These are phyloP conservation scores for Phaffia rhodozyma DNA, from an alignment of 1,284 basidiomycete species.

Conservation along the genomic window DNA sequence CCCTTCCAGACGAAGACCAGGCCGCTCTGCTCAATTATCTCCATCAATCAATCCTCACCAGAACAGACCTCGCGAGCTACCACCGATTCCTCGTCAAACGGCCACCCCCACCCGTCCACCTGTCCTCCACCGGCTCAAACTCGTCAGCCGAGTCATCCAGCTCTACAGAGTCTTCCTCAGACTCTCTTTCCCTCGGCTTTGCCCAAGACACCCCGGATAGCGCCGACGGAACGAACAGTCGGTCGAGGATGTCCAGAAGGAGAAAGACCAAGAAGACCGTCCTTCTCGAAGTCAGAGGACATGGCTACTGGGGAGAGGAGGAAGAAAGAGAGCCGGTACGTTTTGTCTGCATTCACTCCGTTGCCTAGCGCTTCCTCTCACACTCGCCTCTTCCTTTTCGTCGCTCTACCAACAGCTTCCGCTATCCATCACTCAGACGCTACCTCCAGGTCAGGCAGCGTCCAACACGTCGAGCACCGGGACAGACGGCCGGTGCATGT, in stretches of 20 bases:
- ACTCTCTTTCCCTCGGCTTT: background rate
- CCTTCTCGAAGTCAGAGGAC: slow-evolving; percentile 22
- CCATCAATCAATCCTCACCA: slow-evolving; percentile 13
- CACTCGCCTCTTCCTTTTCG: background rate
- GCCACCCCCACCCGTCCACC: background rate
- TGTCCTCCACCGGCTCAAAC: background rate
- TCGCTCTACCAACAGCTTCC: background rate
- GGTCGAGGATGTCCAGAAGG: background rate
- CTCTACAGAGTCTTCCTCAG: background rate
- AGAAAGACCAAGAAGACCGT: slow-evolving; percentile 15
- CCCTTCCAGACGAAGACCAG: slow-evolving; percentile 10
- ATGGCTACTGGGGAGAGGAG: slow-evolving; percentile 21
- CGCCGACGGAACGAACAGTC: background rate
- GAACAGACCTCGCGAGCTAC: slow-evolving; percentile 9
- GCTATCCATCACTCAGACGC: slow-evolving; percentile 1
- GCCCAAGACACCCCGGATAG: background rate
- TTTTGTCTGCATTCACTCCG: background rate
- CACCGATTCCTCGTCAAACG: slow-evolving; percentile 7
- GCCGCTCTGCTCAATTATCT: slow-evolving; percentile 4
- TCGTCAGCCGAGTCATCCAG: background rate
- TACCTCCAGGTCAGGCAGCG: background rate
- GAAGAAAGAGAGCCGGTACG: slow-evolving; percentile 12
- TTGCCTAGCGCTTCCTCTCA: background rate
- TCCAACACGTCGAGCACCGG: background rate
- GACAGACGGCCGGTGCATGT: slow-evolving; percentile 12